Evolutionary conservation across 2,329 filamentous ascomycete genomes (phyloP), one percentile per base, ranked within the genome.

Genomic region (Spiromastix sp.): DNA sequence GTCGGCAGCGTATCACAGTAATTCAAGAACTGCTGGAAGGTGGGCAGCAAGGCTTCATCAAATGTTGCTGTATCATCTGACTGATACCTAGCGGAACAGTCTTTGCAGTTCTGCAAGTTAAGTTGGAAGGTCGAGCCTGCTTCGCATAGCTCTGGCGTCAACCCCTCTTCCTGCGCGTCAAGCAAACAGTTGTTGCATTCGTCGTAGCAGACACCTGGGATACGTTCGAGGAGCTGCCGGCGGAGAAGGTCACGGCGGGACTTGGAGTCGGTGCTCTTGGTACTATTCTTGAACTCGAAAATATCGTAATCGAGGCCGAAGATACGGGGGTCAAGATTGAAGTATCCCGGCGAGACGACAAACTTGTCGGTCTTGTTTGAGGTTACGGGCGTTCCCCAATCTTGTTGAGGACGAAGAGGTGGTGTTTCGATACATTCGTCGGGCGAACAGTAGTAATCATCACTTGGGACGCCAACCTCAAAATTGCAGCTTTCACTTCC

Each of bases 291-390:
- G 16, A 65, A 56, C 13, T 66, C 63, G 41, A 80, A 82, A 12
- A 82, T 76, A 27, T 70, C 70, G 39, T 73, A 78, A 32, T 65
- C 70, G 11, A 83, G 59, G 4, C 77, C 78, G 39, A 83, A 84
- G 0, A 65, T 65, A 1, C 62, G 52, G 0, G 79, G 74, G 37
- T 77, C 63, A n/a, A 83, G 64, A 39, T 81, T 70, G 57, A 77
- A 83, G 50, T 81, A 82, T 3, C 68, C 72, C 0, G 63, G 50
- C 0, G 61, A 64, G 1, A 69, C 63, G 2, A 68, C 68, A 42
- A 69, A 77, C 48, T 71, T 75, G 9, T 41, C 40, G 15, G 41
- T 39, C 15, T 47, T 26, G 24, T 49, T 43, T 13, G 48, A 48
- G 2, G 39, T 39, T 4, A 51, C 43, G 3, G 46, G 43, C 3